Evolutionary conservation across 805 yeast genomes (phyloP), one percentile per base, ranked within the genome.

Genomic region (Yarrowia sp.): DNA sequence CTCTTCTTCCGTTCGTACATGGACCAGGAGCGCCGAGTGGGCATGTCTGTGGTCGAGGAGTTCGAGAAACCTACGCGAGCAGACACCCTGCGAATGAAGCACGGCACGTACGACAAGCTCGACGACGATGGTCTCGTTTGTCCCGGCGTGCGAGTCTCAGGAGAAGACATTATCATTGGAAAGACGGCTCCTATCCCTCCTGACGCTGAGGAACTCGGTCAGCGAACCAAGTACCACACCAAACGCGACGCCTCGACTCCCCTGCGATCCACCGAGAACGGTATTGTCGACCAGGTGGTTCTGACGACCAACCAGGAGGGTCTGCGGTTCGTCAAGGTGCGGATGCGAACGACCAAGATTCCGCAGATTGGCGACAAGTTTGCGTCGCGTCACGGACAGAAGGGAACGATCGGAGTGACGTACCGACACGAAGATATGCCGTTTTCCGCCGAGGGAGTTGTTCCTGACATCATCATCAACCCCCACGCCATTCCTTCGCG

Each of bases 401-500:
- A 94, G 80, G 99, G 99, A 87, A 94, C 99, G 19, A 92, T 94
- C 76, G 99, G 99, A 86, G 94, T 94, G 66, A 94, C 99, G 0
- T 94, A 93, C 74, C 84, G 97, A 74, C 94, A 93, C 74, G 99
- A 94, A 76, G 99, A 94, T 74, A 93, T 94, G 98, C 99, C 99
- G 27, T 94, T 94, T 74, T 86, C 96, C 8, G 81, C 90, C 2
- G 96, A 93, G 74, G 99, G 99, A 75, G 76, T 93, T 73, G 97
- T 93, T 36, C 99, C 99, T 7, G 99, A 94, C 78, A 81, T 94
- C 72, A 90, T 94, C 71, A 94, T 94, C 74, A 94, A 94, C 75
- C 99, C 99, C 2, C 99, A 94, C 77, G 99, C 98, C 73, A 94
- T 94, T 83, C 99, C 99, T 68, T 94, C 99, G 63, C 97, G 99